Percentiles rank a stretch among this genome's conserved stretches.
Evolutionary conservation across 148 eudicot genomes (phyloP).

Genomic region (Amaranthus hypochondriacus): DNA sequence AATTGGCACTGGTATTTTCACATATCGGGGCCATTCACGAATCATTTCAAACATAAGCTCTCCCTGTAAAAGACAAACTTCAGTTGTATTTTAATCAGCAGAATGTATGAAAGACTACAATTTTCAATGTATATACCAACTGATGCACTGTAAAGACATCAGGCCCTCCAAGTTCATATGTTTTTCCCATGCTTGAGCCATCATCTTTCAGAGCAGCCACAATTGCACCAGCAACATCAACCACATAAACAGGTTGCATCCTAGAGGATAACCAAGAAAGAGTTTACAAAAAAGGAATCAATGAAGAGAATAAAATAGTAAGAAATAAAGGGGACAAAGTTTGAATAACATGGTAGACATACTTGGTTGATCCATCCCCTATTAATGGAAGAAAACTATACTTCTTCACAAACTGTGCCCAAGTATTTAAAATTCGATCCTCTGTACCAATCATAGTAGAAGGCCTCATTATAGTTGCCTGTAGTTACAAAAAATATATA

Average conservation of each 20-base stretch:
- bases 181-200: slow-evolving; percentile 91
- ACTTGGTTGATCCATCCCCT: slow-evolving; percentile 90
- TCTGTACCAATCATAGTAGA: slow-evolving; percentile 91
- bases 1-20: slow-evolving; percentile 76
- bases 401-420: slow-evolving; percentile 84
- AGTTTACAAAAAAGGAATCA: background rate
- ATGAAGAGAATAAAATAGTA: background rate
- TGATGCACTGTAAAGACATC: slow-evolving; percentile 65
- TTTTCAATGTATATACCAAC: slow-evolving; percentile 38
- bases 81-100: slow-evolving; percentile 12
- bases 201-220: slow-evolving; percentile 79
- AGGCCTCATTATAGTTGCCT: slow-evolving; percentile 86
- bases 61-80: slow-evolving; percentile 50
- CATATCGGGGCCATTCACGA: slow-evolving; percentile 87
- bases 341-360: slow-evolving; percentile 17
- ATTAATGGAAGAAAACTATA: slow-evolving; percentile 73
- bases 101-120: slow-evolving; percentile 5
- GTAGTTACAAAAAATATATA: slow-evolving; percentile 14
- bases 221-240: slow-evolving; percentile 82
- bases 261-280: slow-evolving; percentile 21
- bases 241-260: slow-evolving; percentile 68
- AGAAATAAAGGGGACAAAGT: background rate
- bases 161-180: slow-evolving; percentile 96
- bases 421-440: slow-evolving; percentile 73
- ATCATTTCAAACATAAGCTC: slow-evolving; percentile 80